Base-by-base conservation (phyloP, 139 green algal species). In the Chlamydomonas schloesseri region DNA sequence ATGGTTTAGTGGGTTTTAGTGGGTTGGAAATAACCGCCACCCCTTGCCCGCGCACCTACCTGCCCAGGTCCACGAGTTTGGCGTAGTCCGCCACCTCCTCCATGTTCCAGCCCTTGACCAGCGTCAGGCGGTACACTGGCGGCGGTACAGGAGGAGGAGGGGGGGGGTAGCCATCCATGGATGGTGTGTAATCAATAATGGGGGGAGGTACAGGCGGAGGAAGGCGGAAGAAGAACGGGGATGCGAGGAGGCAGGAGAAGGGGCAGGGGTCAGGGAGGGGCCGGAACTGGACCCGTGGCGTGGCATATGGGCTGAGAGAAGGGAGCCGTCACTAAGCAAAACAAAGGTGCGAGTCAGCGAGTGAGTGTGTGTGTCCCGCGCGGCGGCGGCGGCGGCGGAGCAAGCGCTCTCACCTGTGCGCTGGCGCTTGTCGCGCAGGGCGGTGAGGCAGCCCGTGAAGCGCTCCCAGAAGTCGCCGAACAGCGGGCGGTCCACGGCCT, bases 91-190 rank as follows among this genome's bases (percentile, higher is more conserved):
- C 64, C 62, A 96, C 86, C 75, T 98, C 95, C 20, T 87, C 86
- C 91, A 95, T 95, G 90, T 97, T 98, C 91, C 90, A 97, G 46
- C 93, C 95, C 87, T 94, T 94, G 47, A 98, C 95, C 67, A 98
- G 89, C 31, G 95, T 98, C 67, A 97, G 88, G 20, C 92, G 79
- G 79, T 85, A 85, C 20, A 85, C 79, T 91, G 78, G 55, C 9
- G 55, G 55, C 55, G 42, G 26, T 17, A 74, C 21, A 33, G 15
- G 67, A 67, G 33, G 36, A 36, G 42, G 69, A 53, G 18, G 15
- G 62, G 10, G 60, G 37, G 68, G 47, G 33, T 5, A 46, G n/a
- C 1, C 13, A 71, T 70, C n/a, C n/a, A n/a, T n/a, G n/a, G n/a
- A n/a, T n/a, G n/a, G n/a, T n/a, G n/a, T n/a, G n/a, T n/a, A n/a